Conservation (phyloP, 129 eudicot genomes). For the Scalesia atractyloides region DNA sequence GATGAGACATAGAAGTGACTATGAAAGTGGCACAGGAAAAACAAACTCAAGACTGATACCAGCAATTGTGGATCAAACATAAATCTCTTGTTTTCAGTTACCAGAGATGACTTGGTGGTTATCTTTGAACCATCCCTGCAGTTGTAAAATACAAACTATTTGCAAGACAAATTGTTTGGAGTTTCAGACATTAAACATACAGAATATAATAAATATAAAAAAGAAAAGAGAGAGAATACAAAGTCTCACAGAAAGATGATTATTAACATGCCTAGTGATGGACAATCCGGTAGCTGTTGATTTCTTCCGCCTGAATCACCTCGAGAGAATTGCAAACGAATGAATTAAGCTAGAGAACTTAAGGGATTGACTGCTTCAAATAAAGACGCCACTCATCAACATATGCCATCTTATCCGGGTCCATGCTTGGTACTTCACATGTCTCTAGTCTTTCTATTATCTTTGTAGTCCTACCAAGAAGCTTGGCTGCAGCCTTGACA, state of each 20-base stretch:
- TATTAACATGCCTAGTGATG: neutral
- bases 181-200: neutral
- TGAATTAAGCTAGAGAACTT: neutral
- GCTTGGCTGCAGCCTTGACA: conserved; percentile 30
- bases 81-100: no score
- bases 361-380: conserved; percentile 1
- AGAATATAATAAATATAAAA: neutral
- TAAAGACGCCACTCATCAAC: conserved; percentile 14
- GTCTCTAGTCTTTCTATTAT: neutral
- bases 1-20: no score
- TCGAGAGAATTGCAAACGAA: neutral
- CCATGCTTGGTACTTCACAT: conserved; percentile 4
- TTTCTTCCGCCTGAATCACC: neutral
- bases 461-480: conserved; percentile 26
- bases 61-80: no score
- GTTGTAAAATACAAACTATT: no score
- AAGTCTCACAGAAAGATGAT: neutral
- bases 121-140: no score
- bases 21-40: no score
- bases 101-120: no score
- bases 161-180: neutral
- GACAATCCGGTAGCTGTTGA: neutral
- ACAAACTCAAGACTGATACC: no score
- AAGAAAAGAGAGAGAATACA: neutral
- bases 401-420: conserved; percentile 13